Base-by-base conservation (phyloP, 1,139 yeast genomes). In the Nematodospora anomalae region DNA sequence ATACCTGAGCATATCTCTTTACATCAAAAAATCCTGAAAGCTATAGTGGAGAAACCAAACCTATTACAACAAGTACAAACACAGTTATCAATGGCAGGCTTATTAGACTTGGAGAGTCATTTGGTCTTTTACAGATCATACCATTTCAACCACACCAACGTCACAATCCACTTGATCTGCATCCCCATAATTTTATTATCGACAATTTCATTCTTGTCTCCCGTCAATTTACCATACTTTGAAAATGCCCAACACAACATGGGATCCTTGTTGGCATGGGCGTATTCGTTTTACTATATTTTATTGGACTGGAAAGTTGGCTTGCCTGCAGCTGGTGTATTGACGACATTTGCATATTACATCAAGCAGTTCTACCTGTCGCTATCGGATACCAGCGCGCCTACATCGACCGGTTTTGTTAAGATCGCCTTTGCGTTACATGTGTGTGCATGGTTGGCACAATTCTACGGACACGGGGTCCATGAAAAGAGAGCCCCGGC, bases 401-500 rank as follows among this genome's bases (percentile, higher is more conserved):
- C 67, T 2, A 26, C 53, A 14, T 33, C 42, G 21, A 33, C 38
- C 9, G 50, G 41, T 21, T 70, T 64, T 37, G 47, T 54, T 38
- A 52, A 50, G 30, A 52, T 46, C 31, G 70, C 77, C 3, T 42
- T 63, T 21, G 50, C 43, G 0, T 47, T 75, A 18, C 85, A 83
- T 56, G 55, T 73, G 0, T 32, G 60, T 2, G 67, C 85, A 10
- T 92, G 98, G 97, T 52, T 80, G 14, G 80, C 80, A n/a, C 97
- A 92, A 55, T 89, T 92, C 58, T 70, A 83, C 41, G 97, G 97
- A 4, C 97, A 92, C 55, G 92, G 85, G 2, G 72, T 76, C 12
- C 86, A 79, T 51, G 98, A 92, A 55, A 73, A 72, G 43, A 71
- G 90, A 34, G 86, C 90, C 1, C 98, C 98, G 0, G 97, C 97